Evolutionary conservation across 257 asterid genomes (phyloP).

Genomic region (Echites panduratus): DNA sequence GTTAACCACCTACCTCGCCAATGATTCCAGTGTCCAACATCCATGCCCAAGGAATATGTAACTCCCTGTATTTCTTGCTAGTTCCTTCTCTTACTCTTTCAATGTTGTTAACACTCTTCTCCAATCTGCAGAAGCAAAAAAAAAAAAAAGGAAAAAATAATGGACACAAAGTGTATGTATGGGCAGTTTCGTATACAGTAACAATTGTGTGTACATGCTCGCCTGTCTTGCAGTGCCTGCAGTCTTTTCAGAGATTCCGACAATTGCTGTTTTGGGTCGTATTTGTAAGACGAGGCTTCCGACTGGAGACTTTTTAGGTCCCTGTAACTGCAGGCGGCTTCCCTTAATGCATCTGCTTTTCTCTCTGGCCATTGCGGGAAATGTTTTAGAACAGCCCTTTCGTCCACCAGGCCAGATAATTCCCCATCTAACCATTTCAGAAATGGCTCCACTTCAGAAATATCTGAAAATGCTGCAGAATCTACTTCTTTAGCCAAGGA

Average conservation of each 20-base stretch:
- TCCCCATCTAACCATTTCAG: conserved; percentile 89
- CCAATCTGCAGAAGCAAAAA: conserved; percentile 49
- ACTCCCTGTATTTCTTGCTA: conserved; percentile 49
- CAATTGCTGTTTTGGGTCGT: conserved; percentile 57
- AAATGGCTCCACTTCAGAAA: conserved; percentile 73
- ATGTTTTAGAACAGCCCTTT: conserved; percentile 87
- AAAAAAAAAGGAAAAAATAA: too few species aligned
- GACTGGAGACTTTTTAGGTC: conserved; percentile 66
- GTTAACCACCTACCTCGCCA: conserved; percentile 48
- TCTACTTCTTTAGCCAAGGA: conserved; percentile 72
- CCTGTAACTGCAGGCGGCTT: conserved; percentile 75
- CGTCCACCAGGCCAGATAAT: conserved; percentile 76
- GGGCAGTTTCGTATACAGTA: not conserved
- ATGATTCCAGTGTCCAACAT: conserved; percentile 71
- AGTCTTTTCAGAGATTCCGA: conserved; percentile 55
- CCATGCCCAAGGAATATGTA: conserved; percentile 74
- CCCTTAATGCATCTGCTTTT: conserved; percentile 84
- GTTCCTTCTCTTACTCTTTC: conserved; percentile 69
- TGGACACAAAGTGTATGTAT: too few species aligned
- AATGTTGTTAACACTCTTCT: conserved; percentile 59
- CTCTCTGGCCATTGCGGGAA: conserved; percentile 80
- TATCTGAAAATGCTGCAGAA: conserved; percentile 64
- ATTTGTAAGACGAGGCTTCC: conserved; percentile 53
- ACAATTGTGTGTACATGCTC: conserved; percentile 20
- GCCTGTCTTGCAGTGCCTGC: conserved; percentile 62